Conservation (phyloP, 306 rosid species). For the Pachyrhizus erosus region DNA sequence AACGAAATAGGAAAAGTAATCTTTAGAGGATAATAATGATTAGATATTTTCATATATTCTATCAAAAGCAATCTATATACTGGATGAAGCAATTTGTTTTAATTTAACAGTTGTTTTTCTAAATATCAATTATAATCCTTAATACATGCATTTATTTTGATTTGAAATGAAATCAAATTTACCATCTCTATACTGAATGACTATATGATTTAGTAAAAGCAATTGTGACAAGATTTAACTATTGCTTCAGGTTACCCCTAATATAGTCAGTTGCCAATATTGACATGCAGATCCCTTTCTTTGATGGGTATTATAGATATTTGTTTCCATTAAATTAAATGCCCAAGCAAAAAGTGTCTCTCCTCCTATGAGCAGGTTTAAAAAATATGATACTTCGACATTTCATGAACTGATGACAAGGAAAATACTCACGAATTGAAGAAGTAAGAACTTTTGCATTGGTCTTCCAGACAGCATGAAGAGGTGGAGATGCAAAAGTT, state of each 20-base stretch:
- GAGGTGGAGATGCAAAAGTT: constrained; percentile 48
- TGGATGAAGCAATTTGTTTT: background rate
- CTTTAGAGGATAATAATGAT: background rate
- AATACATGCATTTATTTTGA: background rate
- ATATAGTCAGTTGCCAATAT: constrained; percentile 10
- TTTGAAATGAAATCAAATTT: background rate
- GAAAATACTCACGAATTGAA: constrained; percentile 52
- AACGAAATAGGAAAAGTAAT: background rate
- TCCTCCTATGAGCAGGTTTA: constrained; percentile 6
- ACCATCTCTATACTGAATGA: background rate
- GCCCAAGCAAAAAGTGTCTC: background rate
- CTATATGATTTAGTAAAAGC: background rate
- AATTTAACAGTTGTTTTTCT: background rate
- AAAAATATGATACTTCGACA: background rate
- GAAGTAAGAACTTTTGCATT: constrained; percentile 51
- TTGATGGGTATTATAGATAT: background rate
- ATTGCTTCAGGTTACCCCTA: background rate
- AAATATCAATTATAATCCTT: background rate
- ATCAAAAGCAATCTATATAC: background rate
- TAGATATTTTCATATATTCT: background rate
- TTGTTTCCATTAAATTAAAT: constrained; percentile 17
- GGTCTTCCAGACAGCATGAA: constrained; percentile 49
- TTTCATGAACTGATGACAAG: constrained; percentile 12
- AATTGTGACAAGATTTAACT: background rate
- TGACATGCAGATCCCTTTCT: constrained; percentile 8